These are phyloP conservation scores for Yarrowia yakushimensis DNA, from an alignment of 805 yeast genomes.

Conservation along the genomic window DNA sequence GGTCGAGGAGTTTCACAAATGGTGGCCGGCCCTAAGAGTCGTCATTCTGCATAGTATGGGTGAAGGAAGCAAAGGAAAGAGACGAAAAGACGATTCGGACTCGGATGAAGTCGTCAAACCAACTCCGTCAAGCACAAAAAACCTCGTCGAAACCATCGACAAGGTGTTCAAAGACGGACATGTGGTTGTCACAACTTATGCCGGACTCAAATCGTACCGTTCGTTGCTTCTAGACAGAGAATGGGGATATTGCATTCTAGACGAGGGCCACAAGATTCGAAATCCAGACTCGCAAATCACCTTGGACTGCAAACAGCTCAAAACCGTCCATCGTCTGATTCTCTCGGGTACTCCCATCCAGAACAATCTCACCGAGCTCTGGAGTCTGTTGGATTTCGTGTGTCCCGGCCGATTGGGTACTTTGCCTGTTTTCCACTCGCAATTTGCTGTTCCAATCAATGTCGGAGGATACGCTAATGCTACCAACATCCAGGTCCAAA, in stretches of 20 bases:
- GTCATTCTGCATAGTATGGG: conserved; percentile 91
- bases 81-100: conserved; percentile 25
- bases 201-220: conserved; percentile 71
- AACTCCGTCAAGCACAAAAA: conserved; percentile 37
- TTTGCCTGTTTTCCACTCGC: conserved; percentile 87
- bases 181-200: conserved; percentile 86
- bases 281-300: conserved; percentile 92
- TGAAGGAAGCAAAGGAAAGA: conserved; percentile 60
- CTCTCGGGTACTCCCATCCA: conserved; percentile 96
- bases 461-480: conserved; percentile 99
- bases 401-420: conserved; percentile 95
- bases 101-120: conserved; percentile 16
- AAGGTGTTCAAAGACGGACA: conserved; percentile 68
- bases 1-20: conserved; percentile 92
- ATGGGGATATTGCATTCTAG: conserved; percentile 91
- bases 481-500: conserved; percentile 88
- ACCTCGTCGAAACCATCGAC: conserved; percentile 50
- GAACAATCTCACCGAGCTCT: conserved; percentile 82
- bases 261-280: conserved; percentile 95
- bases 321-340: conserved; percentile 80
- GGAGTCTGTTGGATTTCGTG: conserved; percentile 94
- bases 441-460: conserved; percentile 88
- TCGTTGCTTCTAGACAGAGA: conserved; percentile 56
- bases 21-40: conserved; percentile 97
- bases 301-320: conserved; percentile 74